A percentile compares a stretch with the other conserved stretches of the same genome.
phyloP scores from a whole-genome alignment of 1,139 yeast species.

The Yamadazyma oceani region DNA sequence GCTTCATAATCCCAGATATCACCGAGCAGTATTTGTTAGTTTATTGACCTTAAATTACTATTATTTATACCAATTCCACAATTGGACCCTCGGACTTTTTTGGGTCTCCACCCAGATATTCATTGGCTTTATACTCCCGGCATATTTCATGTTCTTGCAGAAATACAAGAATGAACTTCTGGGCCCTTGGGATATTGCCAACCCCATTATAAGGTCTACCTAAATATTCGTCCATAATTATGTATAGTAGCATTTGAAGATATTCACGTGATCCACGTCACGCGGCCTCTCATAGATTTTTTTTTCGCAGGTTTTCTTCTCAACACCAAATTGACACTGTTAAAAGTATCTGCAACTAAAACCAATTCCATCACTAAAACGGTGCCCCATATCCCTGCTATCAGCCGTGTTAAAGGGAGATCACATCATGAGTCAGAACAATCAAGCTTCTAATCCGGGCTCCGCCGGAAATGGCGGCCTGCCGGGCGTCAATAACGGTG shows the following conservation, averaged over 20 bases:
- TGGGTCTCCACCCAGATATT: constrained; percentile 52
- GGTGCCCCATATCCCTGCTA: too few species aligned
- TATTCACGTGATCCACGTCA: too few species aligned
- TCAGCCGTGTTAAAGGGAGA: not conserved
- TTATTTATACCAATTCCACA: constrained; percentile 20
- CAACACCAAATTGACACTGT: too few species aligned
- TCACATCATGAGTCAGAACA: not conserved
- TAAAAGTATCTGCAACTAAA: too few species aligned
- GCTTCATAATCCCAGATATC: constrained; percentile 28
- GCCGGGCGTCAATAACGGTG: not conserved
- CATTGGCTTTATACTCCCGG: constrained; percentile 62
- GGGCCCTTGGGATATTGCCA: constrained; percentile 95
- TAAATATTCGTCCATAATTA: not conserved
- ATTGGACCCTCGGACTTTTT: constrained; percentile 33
- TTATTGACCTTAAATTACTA: constrained; percentile 23
- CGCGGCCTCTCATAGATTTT: too few species aligned
- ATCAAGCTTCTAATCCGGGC: not conserved
- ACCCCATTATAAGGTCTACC: constrained; percentile 44
- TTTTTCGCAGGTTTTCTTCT: too few species aligned
- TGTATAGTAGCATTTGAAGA: too few species aligned
- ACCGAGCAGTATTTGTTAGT: constrained; percentile 24
- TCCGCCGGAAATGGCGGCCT: not conserved
- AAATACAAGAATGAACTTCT: constrained; percentile 83
- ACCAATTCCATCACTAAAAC: too few species aligned
- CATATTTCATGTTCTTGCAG: constrained; percentile 69